Base-by-base conservation (phyloP, 441 rosid genomes). In the Eutrema salsugineum region DNA sequence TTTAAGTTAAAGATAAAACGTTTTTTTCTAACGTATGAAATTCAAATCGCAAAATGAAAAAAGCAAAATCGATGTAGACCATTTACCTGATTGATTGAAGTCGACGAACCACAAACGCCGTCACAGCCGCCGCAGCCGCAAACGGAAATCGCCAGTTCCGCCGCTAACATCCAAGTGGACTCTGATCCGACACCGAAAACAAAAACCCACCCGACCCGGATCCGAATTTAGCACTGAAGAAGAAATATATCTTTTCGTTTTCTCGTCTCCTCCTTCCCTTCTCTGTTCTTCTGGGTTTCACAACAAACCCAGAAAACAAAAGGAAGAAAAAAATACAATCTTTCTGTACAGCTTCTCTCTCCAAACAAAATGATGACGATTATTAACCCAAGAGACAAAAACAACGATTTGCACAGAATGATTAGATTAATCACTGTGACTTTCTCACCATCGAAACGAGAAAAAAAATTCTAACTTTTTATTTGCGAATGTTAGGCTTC, bases 61-160 rank as follows among this genome's bases (percentile, higher is more conserved):
- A 47, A 1, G 9, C 9, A 36, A 19, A 61, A 67, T 57, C 48
- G 80, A 82, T 75, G 74, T 68, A 66, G 82, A 86, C 88, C 82
- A 83, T 72, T 82, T 75, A 87, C 98, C 93, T 81, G 86, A 82
- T 83, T 83, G 96, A 87, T 90, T 79, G 73, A 76, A 66, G 84
- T 85, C 80, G 54, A 56, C 49, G 49, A 63, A 20, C 43, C 83
- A 83, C 80, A 78, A 84, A 68, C 83, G 76, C 81, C 78, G 64
- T 62, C 81, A 80, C 76, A 63, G 77, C 83, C 77, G 66, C 55
- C 77, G 79, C 53, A 70, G 75, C 71, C 71, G 75, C 66, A 63
- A 75, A 68, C 75, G 61, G 70, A 75, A 75, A 54, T 30, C 57
- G 35, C 44, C 48, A 69, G 75, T 57, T 63, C 66, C 56, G 62